Base-by-base conservation (phyloP, 208 protist genomes). In the Trypanosoma vivax region DNA sequence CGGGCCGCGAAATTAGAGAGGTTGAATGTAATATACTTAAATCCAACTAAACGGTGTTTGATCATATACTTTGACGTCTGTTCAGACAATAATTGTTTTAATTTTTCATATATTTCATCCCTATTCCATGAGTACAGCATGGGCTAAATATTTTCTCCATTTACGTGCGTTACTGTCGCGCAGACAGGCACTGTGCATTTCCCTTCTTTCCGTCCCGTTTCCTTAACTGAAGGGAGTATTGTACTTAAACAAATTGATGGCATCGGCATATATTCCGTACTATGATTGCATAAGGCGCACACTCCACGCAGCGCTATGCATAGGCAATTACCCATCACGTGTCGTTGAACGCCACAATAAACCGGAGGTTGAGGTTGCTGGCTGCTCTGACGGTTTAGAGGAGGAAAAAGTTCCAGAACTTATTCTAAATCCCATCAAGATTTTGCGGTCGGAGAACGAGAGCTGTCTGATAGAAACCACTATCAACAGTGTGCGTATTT, bases 331-430 rank as follows among this genome's bases (percentile, higher is more conserved):
- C 64, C 73, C 88, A 6, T 98, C 93, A n/a, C 94, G 98, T 46
- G 57, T 85, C 10, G 88, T 98, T 10, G 97, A 99, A 71, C 74
- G 98, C 33, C 96, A 99, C 59, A 99, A 99, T 74, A 98, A 98
- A 54, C 98, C 98, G 2, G 97, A 99, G 66, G 89, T 99, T 45
- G 97, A 99, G 73, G 60, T 83, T 23, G 31, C n/a, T 14, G 59
- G 60, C 38, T 37, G 11, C 13, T 4, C 51, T 0, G 37, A 49
- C 11, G 30, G 45, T 28, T 14, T 14, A 24, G 31, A 2, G 43
- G 27, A 46, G 11, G 18, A 11, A 16, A 43, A 37, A 23, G 43
- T 48, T 10, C 54, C 65, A 43, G 95, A 97, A 51, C 52, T 97
- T 18, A 25, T 98, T 58, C 67, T 96, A 18, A 92, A 85, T 35